These are phyloP conservation scores for Puccinia coronata DNA, from an alignment of 1,284 basidiomycete species.

Conservation along the genomic window DNA sequence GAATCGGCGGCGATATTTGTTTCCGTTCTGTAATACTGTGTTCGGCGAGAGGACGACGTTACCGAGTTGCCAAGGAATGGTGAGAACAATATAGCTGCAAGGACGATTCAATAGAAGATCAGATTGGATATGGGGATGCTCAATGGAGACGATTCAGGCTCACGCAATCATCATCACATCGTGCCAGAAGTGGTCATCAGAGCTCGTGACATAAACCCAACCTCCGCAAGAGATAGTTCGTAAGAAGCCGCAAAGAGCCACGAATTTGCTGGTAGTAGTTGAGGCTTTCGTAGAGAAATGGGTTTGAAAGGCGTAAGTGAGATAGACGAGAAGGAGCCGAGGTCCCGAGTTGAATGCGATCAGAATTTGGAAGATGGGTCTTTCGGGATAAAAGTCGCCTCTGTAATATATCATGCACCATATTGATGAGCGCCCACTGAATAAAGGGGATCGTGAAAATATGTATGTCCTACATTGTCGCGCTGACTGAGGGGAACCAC, in stretches of 20 bases:
- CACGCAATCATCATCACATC: constrained; percentile 86
- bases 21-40: constrained; percentile 25
- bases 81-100: constrained; percentile 58
- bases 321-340: constrained; percentile 72
- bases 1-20: constrained; percentile 62
- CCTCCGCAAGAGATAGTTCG: constrained; percentile 83
- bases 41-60: constrained; percentile 66
- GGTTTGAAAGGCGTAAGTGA: constrained; percentile 64
- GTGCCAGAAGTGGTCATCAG: constrained; percentile 76
- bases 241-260: constrained; percentile 70
- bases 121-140: neutral
- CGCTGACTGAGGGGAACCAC: constrained; percentile 90
- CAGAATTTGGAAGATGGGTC: constrained; percentile 83
- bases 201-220: constrained; percentile 83
- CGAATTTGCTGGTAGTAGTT: constrained; percentile 61
- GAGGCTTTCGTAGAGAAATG: constrained; percentile 53
- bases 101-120: neutral
- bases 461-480: constrained; percentile 68
- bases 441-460: neutral
- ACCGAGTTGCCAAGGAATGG: constrained; percentile 74
- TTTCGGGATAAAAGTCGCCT: constrained; percentile 87
- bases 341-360: constrained; percentile 76
- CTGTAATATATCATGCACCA: neutral
- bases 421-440: neutral
- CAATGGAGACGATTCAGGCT: too few species aligned